phyloP scores from a whole-genome alignment of 139 green algal species.

The Volvox africanus region DNA sequence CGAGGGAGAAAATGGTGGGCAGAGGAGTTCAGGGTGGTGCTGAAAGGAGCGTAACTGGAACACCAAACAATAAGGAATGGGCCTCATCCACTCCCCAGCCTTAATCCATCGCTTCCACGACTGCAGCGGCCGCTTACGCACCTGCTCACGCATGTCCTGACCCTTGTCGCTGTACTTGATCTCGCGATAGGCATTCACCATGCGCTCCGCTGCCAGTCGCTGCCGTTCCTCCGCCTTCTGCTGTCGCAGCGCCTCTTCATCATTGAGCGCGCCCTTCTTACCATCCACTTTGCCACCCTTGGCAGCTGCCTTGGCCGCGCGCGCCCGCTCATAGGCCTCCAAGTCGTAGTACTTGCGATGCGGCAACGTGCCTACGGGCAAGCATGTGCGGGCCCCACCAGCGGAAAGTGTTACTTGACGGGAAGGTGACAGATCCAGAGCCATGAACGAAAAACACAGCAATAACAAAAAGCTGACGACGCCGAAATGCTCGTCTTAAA shows the following conservation, averaged over 20 bases:
- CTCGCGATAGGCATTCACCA: conserved; percentile 80
- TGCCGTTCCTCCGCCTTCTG: conserved; percentile 69
- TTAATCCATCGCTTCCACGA: neutral
- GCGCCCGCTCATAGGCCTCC: conserved; percentile 74
- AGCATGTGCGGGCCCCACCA: no score
- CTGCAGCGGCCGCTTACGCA: neutral
- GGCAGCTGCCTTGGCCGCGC: conserved; percentile 63
- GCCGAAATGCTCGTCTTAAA: no score
- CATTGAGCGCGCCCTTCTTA: conserved; percentile 62
- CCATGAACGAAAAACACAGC: no score
- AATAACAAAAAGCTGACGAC: no score
- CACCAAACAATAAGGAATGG: no score
- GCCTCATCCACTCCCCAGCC: no score
- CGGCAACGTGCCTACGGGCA: conserved; percentile 69
- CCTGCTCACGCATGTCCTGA: conserved; percentile 80
- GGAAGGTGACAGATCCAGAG: no score
- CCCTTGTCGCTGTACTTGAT: conserved; percentile 73
- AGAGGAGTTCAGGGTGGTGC: no score
- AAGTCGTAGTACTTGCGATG: conserved; percentile 89
- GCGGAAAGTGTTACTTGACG: no score
- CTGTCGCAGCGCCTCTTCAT: conserved; percentile 73
- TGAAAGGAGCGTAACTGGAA: no score
- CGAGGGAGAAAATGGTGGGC: neutral
- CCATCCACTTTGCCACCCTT: conserved; percentile 50
- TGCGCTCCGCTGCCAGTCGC: conserved; percentile 64